Evolutionary conservation across 1,284 basidiomycete species (phyloP).

Genomic region (Mycena sp.): DNA sequence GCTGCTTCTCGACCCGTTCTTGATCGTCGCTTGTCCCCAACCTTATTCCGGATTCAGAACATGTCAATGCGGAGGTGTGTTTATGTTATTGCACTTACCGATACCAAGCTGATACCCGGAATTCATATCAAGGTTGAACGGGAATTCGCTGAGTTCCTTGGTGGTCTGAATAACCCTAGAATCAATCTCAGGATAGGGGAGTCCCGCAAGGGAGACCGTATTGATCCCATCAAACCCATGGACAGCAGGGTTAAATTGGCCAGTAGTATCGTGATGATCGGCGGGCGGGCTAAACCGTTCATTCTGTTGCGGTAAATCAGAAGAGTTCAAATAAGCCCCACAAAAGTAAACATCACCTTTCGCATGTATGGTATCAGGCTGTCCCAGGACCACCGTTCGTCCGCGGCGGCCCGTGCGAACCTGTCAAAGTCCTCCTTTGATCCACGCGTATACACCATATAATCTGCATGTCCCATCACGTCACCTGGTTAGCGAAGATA

Average conservation of each 20-base stretch:
- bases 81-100: slow-evolving; percentile 24
- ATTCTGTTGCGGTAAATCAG: slow-evolving; percentile 25
- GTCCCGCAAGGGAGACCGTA: slow-evolving; percentile 36
- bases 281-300: slow-evolving; percentile 36
- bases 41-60: slow-evolving; percentile 25
- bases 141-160: slow-evolving; percentile 34
- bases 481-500: too few species aligned
- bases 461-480: slow-evolving; percentile 27
- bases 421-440: slow-evolving; percentile 23
- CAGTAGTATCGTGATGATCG: slow-evolving; percentile 36
- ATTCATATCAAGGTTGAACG: slow-evolving; percentile 39
- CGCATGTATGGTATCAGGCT: slow-evolving; percentile 28
- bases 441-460: slow-evolving; percentile 40
- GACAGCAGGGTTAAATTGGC: slow-evolving; percentile 32
- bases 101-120: slow-evolving; percentile 38
- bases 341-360: slow-evolving; percentile 11
- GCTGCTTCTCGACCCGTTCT: slow-evolving; percentile 29
- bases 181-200: slow-evolving; percentile 31
- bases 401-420: slow-evolving; percentile 35
- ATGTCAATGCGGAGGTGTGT: neutral
- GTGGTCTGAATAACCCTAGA: slow-evolving; percentile 34
- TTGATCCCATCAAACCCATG: slow-evolving; percentile 36
- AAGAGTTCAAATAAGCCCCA: too few species aligned
- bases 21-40: slow-evolving; percentile 37
- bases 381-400: slow-evolving; percentile 44